Evolutionary conservation across 352 stramenopile genomes (phyloP), one percentile per base, ranked within the genome.

Genomic region (Globisporangium takayamanum): DNA sequence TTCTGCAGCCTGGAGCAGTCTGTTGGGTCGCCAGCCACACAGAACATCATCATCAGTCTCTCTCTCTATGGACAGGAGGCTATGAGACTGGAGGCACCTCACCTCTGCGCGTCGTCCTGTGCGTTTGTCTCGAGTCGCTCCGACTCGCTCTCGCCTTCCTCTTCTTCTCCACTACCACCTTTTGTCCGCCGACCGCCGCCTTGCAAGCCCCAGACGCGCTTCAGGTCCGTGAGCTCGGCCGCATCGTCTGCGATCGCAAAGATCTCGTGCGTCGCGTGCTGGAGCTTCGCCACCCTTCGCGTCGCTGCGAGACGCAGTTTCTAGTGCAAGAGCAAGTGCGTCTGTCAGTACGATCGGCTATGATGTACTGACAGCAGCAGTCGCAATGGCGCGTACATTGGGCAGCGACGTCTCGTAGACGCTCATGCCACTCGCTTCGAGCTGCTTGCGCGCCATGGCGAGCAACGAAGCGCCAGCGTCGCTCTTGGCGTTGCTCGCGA

Each of bases 161-260:
- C 18, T 5, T 56, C 57, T 18, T 44, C 45, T 0, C 11, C n/a
- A 57, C 8, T 4, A 30, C 22, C 14, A 20, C 46, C 63, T 26
- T 8, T 60, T 33, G 2, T 58, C 41, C 25, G 28, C 45, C 7
- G 33, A 25, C 28, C 20, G 5, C 55, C 36, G 25, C 55, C 26
- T 2, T 72, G 62, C 18, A 86, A 52, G 2, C 77, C 77, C 79
- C 79, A 89, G 12, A 78, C 76, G 49, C 67, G 76, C 41, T 77
- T 76, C 42, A 89, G 63, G 46, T 73, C 69, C 1, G 63, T 69
- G 18, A 89, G 67, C 49, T 85, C 70, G 15, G 74, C 60, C 4
- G 64, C 51, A 33, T 80, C 66, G 55, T 87, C 70, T 0, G 67
- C 52, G 37, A 73, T 70, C 1, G 64, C 36, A 25, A 86, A 69